Percentiles rank a stretch among this genome's conserved stretches.
phyloP scores from a whole-genome alignment of 2,329 filamentous ascomycete genomes.

The Xylaria sp. region DNA sequence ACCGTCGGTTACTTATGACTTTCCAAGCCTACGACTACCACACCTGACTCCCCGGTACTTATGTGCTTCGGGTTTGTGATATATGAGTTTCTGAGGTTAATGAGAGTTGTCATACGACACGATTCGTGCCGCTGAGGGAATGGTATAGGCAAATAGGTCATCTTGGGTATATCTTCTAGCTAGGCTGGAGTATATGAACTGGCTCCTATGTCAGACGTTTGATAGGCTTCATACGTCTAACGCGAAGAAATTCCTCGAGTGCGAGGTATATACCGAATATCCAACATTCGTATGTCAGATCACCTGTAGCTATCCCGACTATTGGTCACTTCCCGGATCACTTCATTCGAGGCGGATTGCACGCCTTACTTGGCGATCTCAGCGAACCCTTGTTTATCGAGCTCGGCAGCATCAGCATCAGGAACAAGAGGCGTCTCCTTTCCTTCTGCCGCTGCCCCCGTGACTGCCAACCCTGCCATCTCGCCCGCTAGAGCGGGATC shows the following conservation, averaged over 20 bases:
- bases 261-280: not conserved
- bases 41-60: not conserved
- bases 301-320: not conserved
- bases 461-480: constrained; percentile 54
- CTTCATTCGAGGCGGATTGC: not conserved
- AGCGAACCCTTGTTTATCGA: constrained; percentile 68
- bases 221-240: not conserved
- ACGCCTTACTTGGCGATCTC: constrained; percentile 52
- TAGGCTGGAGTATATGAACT: not conserved
- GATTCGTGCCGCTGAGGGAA: not conserved
- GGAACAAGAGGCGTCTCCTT: constrained; percentile 63
- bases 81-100: not conserved
- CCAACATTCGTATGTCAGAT: not conserved
- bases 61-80: not conserved
- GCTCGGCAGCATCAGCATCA: constrained; percentile 58
- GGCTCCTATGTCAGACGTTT: not conserved
- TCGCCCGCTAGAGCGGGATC: constrained; percentile 58
- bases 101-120: too few species aligned
- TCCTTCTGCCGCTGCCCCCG: constrained; percentile 52
- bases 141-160: not conserved
- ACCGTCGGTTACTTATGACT: not conserved
- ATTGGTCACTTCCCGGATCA: not conserved
- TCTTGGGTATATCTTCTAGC: not conserved
- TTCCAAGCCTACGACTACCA: not conserved
- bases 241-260: not conserved